Base-by-base conservation (phyloP, 2,329 filamentous ascomycete species). In the Clarireedia paspali region DNA sequence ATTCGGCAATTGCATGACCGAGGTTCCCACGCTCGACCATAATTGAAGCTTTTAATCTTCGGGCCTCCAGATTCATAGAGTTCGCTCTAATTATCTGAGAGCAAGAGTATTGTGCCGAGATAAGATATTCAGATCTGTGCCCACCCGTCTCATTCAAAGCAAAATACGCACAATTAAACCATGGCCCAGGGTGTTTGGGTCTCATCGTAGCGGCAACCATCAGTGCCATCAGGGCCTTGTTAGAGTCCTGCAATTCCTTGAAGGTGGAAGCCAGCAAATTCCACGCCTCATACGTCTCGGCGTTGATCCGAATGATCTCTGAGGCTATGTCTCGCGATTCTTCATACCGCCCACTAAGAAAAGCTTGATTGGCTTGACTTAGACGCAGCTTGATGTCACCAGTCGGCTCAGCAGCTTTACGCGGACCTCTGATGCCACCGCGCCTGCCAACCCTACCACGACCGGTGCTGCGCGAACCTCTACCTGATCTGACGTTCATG, bases 341-440 rank as follows among this genome's bases (percentile, higher is more conserved):
- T 5, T 81, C 76, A 60, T 85, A 83, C 20, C 85, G 76, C 26
- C 78, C 75, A 9, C 78, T 74, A 57, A 89, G 75, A 65, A 85
- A 91, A 4, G 83, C 81, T 58, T 84, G 77, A 57, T 84, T 88
- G 3, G 88, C 88, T 65, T 80, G 76, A 47, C 80, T 78, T 49
- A 91, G 76, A 44, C 85, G 75, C 42, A 80, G 75, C 64, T 85
- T 89, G 68, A 91, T 88, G 62, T 90, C 84, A 42, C 79, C 82
- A 46, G 84, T 81, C 15, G 84, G 85, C 67, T 88, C 85, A 7
- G 81, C 83, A 24, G 82, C 79, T 67, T 84, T 82, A 27, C 72
- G 71, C 48, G 73, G 73, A 15, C 74, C 73, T 62, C 69, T 67
- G 36, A 63, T 56, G 15, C 38, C 47, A 7, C 61, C 30, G 30